Conservation (phyloP, 768 basidiomycete species). For the Multifurca ochricompacta region DNA sequence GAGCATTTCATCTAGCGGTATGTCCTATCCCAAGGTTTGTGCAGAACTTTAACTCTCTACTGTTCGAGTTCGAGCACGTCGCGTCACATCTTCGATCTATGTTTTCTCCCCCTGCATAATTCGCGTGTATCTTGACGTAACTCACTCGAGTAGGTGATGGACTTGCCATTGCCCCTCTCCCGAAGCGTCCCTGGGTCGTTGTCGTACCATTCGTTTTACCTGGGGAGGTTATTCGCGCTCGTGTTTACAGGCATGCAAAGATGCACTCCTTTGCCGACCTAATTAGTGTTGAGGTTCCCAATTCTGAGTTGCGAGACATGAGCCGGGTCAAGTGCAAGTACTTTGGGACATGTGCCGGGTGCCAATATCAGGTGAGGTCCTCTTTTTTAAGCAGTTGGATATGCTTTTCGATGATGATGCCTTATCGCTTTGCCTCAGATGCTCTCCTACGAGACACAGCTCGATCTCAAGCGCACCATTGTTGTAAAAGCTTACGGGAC, state of each 20-base stretch:
- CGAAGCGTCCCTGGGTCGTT: slow-evolving; percentile 65
- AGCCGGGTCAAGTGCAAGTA: slow-evolving; percentile 69
- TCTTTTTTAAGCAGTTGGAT: neutral
- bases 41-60: neutral
- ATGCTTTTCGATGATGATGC: neutral
- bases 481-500: slow-evolving; percentile 77
- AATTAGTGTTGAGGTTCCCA: slow-evolving; percentile 55
- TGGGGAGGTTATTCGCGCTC: slow-evolving; percentile 67
- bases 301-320: slow-evolving; percentile 56
- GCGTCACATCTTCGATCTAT: neutral
- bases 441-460: slow-evolving; percentile 81
- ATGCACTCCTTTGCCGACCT: slow-evolving; percentile 75
- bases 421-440: slow-evolving; percentile 40
- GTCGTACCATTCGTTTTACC: slow-evolving; percentile 81
- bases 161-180: slow-evolving; percentile 44
- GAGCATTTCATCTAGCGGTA: slow-evolving; percentile 56
- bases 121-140: neutral
- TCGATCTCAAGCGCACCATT: slow-evolving; percentile 79
- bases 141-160: slow-evolving; percentile 47
- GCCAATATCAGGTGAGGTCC: slow-evolving; percentile 82
- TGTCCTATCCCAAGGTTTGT: slow-evolving; percentile 19
- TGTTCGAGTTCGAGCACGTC: too few species aligned
- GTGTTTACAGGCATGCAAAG: slow-evolving; percentile 62
- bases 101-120: too few species aligned
- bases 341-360: slow-evolving; percentile 85